Evolutionary conservation across 1,139 yeast species (phyloP).

Genomic region (Zygosaccharomyces sapae): DNA sequence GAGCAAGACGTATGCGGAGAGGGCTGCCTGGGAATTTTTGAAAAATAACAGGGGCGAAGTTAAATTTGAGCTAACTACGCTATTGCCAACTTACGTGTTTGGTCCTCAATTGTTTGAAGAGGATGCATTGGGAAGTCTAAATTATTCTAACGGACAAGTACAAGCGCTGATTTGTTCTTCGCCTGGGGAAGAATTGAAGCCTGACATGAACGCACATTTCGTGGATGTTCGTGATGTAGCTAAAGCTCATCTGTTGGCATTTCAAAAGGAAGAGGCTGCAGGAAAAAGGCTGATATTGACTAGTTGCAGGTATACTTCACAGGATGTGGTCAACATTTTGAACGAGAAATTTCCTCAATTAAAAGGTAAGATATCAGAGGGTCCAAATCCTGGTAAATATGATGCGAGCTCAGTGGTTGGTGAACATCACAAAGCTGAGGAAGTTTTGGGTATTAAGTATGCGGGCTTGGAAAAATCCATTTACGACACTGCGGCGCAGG

Average conservation of each 20-base stretch:
- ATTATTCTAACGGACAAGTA: slow-evolving; percentile 38
- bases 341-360: slow-evolving; percentile 36
- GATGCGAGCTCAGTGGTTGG: slow-evolving; percentile 14
- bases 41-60: slow-evolving; percentile 33
- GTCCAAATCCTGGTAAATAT: slow-evolving; percentile 12
- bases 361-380: slow-evolving; percentile 27
- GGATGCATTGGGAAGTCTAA: slow-evolving; percentile 30
- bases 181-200: slow-evolving; percentile 13
- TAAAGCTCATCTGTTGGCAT: slow-evolving; percentile 45
- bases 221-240: slow-evolving; percentile 56
- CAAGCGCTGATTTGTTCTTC: slow-evolving; percentile 24
- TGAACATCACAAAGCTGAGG: slow-evolving; percentile 23
- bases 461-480: slow-evolving; percentile 40
- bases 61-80: slow-evolving; percentile 39
- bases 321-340: slow-evolving; percentile 34
- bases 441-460: slow-evolving; percentile 41
- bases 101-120: slow-evolving; percentile 40
- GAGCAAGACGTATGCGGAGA: slow-evolving; percentile 46
- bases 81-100: slow-evolving; percentile 45
- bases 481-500: slow-evolving; percentile 43
- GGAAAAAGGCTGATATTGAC: slow-evolving; percentile 35
- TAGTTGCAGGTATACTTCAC: slow-evolving; percentile 31
- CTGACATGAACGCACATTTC: slow-evolving; percentile 18
- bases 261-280: slow-evolving; percentile 34
- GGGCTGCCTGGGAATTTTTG: slow-evolving; percentile 48